phyloP scores from a whole-genome alignment of 2,329 filamentous ascomycete genomes.

The Cladosporium sp. region DNA sequence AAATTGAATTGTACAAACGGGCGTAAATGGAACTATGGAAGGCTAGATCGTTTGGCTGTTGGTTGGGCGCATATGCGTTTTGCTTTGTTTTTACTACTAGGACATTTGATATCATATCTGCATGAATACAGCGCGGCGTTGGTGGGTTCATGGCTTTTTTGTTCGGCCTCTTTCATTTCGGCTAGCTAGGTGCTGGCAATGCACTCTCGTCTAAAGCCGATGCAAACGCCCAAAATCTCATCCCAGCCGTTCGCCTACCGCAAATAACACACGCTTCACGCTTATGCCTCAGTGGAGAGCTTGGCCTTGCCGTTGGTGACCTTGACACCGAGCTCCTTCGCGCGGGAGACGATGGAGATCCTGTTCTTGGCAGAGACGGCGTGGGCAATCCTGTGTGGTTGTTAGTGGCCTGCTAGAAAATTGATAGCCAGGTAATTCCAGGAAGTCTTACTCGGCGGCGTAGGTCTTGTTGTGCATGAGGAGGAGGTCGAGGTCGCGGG shows the following conservation, averaged over 20 bases:
- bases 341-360: conserved; percentile 94
- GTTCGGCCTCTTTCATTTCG: conserved; percentile 18
- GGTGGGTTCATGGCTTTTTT: conserved; percentile 25
- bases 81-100: conserved; percentile 16
- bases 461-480: conserved; percentile 99
- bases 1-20: conserved; percentile 10
- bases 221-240: conserved; percentile 16
- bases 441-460: conserved; percentile 84
- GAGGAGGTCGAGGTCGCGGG: conserved; percentile 91
- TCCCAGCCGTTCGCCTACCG: conserved; percentile 16
- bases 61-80: conserved; percentile 17
- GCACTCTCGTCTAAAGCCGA: conserved; percentile 17
- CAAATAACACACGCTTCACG: conserved; percentile 31
- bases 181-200: conserved; percentile 18
- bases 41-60: conserved; percentile 11
- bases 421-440: neutral
- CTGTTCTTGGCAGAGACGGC: conserved; percentile 98
- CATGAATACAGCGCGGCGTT: conserved; percentile 33
- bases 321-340: conserved; percentile 98
- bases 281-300: conserved; percentile 86
- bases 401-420: conserved; percentile 38
- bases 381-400: conserved; percentile 77
- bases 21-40: conserved; percentile 15
- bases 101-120: conserved; percentile 19
- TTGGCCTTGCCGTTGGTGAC: conserved; percentile 99